Conservation (phyloP, 225 moss, liverwort and hornwort species). For the Ulota crispa region DNA sequence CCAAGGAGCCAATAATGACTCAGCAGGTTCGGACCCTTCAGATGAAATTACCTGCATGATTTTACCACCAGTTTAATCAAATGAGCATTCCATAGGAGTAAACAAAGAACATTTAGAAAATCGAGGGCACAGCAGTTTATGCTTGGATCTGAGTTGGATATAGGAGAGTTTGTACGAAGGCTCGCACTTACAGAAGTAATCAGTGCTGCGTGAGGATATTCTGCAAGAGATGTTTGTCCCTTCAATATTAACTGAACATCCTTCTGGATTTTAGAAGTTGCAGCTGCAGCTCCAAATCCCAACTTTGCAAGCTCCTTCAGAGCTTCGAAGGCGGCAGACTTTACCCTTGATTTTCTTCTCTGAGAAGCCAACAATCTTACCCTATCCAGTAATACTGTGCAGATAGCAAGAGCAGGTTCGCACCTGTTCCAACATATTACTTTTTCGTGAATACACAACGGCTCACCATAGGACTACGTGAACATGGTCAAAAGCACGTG, state of each 20-base stretch:
- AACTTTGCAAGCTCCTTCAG: slow-evolving; percentile 53
- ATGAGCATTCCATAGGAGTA: slow-evolving; percentile 13
- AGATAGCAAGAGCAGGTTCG: slow-evolving; percentile 66
- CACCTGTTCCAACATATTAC: slow-evolving; percentile 51
- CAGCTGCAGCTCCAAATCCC: slow-evolving; percentile 42
- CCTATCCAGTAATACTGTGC: slow-evolving; percentile 61
- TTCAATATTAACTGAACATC: slow-evolving; percentile 45
- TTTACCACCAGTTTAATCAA: slow-evolving; percentile 15
- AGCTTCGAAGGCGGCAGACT: slow-evolving; percentile 67
- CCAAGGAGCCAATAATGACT: slow-evolving; percentile 71
- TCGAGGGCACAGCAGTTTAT: neutral
- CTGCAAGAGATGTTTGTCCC: slow-evolving; percentile 82
- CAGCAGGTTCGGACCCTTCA: slow-evolving; percentile 67
- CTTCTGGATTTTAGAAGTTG: slow-evolving; percentile 38
- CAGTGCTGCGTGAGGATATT: slow-evolving; percentile 75
- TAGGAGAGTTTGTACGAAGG: neutral
- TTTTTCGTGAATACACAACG: slow-evolving; percentile 13
- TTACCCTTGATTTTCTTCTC: slow-evolving; percentile 70
- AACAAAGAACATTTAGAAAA: slow-evolving; percentile 6
- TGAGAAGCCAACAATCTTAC: slow-evolving; percentile 50
- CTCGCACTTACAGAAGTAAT: slow-evolving; percentile 81
- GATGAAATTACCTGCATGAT: slow-evolving; percentile 58
- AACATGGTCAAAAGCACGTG: neutral
- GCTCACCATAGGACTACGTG: neutral
- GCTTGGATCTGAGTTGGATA: neutral